phyloP scores from a whole-genome alignment of 2,329 filamentous ascomycete species.

The Aureobasidium uvarum region DNA sequence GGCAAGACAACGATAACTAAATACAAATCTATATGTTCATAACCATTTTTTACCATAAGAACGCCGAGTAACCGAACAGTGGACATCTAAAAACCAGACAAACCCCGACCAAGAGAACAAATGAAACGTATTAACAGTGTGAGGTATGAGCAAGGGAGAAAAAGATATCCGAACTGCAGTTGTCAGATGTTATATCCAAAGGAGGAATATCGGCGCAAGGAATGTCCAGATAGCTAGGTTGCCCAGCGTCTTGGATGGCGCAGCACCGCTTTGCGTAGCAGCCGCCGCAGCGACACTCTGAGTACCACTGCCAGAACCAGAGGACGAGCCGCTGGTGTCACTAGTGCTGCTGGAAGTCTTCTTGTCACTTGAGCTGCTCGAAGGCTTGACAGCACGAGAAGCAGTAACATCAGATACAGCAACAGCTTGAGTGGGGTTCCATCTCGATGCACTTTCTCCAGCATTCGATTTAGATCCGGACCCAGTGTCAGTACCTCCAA shows the following conservation, averaged over 20 bases:
- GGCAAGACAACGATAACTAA: not conserved
- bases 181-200: not conserved
- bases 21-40: not conserved
- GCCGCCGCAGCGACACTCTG: not conserved
- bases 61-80: not conserved
- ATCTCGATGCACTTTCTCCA: not conserved
- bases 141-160: not conserved
- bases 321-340: not conserved
- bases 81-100: not conserved
- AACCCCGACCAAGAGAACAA: not conserved
- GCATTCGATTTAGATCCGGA: not conserved
- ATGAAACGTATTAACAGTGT: not conserved
- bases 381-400: not conserved
- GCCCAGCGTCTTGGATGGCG: not conserved
- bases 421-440: constrained; percentile 14
- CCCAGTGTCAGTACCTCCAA: not conserved
- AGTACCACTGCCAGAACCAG: not conserved
- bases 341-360: not conserved
- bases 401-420: not conserved
- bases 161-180: not conserved
- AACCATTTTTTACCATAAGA: not conserved
- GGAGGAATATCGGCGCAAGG: not conserved
- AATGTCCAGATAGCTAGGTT: not conserved
- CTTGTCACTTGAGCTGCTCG: not conserved
- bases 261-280: constrained; percentile 10